Base-by-base conservation (phyloP, 495 filamentous ascomycete genomes). In the Aspergillus steynii region DNA sequence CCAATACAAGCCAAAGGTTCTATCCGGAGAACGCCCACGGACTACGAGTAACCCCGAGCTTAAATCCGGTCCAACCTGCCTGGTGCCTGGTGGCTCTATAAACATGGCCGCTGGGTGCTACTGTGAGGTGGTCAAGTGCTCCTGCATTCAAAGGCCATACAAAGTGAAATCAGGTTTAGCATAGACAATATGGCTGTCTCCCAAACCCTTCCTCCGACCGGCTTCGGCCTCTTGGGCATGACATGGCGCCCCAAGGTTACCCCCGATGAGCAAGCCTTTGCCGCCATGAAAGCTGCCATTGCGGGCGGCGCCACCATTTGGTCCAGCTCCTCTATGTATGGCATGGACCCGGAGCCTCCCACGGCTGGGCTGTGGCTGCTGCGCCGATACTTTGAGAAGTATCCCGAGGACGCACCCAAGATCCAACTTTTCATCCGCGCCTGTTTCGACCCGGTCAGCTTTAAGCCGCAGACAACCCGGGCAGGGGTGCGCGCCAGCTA, bases 331-430 rank as follows among this genome's bases (percentile, higher is more conserved):
- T 50, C 48, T 28, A 50, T 50, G 3, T 50, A 50, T 10, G 48
- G 48, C n/a, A 50, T 50, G 48, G 48, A 50, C 48, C 48, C 48
- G 48, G 48, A 50, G 48, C 48, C 48, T 50, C 48, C 48, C 48
- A 50, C 48, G n/a, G 48, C 15, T 2, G 48, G 48, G 48, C 48
- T 50, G 48, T 25, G 48, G 48, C 27, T 50, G 48, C 48, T 50
- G 48, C 48, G 48, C 9, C 48, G 48, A 25, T 50, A 50, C 48
- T 50, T 50, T 50, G 48, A 50, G 48, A 50, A 50, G 48, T 50
- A 50, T 50, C 48, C 48, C 5, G 48, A 50, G 48, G 48, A 50
- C 48, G 48, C 48, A 25, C n/a, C 48, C 27, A 50, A 50, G 27
- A 14, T 50, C 48, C 48, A 50, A 14, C 48, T 50, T 50, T 50